A percentile compares a stretch with the other conserved stretches of the same genome.
Evolutionary conservation across 306 rosid genomes (phyloP).

Genomic region (Rubus idaeus): DNA sequence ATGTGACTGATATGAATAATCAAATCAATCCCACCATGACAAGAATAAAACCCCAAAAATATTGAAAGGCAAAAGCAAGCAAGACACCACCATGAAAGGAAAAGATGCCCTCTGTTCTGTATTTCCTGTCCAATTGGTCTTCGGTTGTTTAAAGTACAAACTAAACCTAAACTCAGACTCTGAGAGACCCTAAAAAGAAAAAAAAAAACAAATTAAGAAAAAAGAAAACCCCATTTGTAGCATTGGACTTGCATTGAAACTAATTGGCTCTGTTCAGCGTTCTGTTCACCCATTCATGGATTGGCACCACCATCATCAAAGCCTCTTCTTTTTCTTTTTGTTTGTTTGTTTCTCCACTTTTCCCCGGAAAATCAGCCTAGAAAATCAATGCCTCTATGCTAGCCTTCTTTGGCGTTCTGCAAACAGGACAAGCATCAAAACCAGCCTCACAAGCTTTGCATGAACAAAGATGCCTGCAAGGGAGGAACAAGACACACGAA

Average conservation of each 20-base stretch:
- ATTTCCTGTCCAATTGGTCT: constrained; percentile 31
- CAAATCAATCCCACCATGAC: constrained; percentile 18
- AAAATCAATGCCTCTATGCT: constrained; percentile 61
- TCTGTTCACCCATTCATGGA: constrained; percentile 21
- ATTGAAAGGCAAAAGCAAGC: constrained; percentile 3
- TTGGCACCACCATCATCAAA: not conserved
- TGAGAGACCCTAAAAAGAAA: constrained; percentile 5
- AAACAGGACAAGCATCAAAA: constrained; percentile 71
- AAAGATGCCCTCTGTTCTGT: constrained; percentile 39
- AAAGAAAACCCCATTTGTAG: not conserved
- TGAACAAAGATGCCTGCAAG: constrained; percentile 82
- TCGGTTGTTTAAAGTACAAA: constrained; percentile 37
- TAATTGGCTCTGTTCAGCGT: not conserved
- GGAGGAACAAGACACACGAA: constrained; percentile 60
- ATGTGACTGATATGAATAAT: constrained; percentile 18
- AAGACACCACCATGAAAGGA: constrained; percentile 19
- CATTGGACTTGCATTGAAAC: constrained; percentile 14
- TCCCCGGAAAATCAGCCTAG: constrained; percentile 49
- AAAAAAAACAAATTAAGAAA: not conserved
- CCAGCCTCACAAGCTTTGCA: constrained; percentile 64
- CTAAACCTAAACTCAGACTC: constrained; percentile 18
- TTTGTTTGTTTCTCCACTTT: not conserved
- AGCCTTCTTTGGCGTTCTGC: constrained; percentile 58
- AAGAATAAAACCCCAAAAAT: not conserved
- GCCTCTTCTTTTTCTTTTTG: not conserved